A percentile compares a stretch with the other conserved stretches of the same genome.
These are phyloP conservation scores for Nevesoporus exiguus DNA, from an alignment of 768 basidiomycete species.

Conservation along the genomic window DNA sequence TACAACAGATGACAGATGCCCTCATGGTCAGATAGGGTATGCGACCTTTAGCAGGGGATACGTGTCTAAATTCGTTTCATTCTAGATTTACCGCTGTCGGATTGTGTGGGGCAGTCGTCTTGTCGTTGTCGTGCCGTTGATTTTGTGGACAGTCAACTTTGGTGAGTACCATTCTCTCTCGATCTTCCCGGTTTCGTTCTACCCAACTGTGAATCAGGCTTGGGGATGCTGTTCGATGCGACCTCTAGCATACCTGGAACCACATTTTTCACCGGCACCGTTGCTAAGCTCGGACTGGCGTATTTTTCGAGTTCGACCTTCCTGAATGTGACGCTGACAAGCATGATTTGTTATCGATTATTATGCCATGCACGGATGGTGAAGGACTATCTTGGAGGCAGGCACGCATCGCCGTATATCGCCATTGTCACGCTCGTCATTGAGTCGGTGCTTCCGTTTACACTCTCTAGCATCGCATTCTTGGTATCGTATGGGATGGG, in stretches of 20 bases:
- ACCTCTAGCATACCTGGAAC: neutral
- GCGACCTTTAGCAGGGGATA: neutral
- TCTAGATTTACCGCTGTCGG: slow-evolving; percentile 38
- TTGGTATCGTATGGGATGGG: neutral
- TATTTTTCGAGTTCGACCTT: slow-evolving; percentile 7
- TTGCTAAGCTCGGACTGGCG: neutral
- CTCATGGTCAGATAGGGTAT: slow-evolving; percentile 9
- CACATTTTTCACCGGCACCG: slow-evolving; percentile 5
- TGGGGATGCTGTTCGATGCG: slow-evolving; percentile 5
- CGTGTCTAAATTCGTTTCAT: neutral
- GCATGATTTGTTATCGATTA: slow-evolving; percentile 9
- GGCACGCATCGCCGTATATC: neutral
- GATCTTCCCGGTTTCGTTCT: neutral
- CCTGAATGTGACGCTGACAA: slow-evolving; percentile 8
- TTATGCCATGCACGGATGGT: neutral
- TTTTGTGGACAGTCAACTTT: slow-evolving; percentile 16
- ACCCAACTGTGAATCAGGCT: neutral
- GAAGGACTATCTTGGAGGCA: neutral
- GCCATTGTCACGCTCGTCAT: neutral
- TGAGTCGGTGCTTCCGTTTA: neutral
- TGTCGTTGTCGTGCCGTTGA: slow-evolving; percentile 9
- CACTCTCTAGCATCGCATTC: neutral
- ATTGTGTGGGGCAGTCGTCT: slow-evolving; percentile 30
- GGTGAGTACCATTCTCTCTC: slow-evolving; percentile 5
- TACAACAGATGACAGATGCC: slow-evolving; percentile 34